Conservation (phyloP, 148 eudicot species). For the Amaranthus cruentus region DNA sequence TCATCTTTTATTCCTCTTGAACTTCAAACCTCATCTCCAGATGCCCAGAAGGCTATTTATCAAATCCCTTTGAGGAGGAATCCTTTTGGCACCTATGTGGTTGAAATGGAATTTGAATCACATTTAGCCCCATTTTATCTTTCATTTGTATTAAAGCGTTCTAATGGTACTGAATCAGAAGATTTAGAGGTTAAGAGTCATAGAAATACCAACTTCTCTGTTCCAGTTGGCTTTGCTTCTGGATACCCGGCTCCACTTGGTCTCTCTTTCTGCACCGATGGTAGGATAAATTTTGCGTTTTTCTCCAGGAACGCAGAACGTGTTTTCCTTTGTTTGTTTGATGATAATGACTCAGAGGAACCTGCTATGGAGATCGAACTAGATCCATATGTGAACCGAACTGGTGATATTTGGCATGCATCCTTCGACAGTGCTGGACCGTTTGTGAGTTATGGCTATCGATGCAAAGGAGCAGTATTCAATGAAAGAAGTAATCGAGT, state of each 20-base stretch:
- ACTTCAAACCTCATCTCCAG: constrained; percentile 27
- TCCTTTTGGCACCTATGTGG: constrained; percentile 35
- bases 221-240: constrained; percentile 78
- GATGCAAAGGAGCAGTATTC: constrained; percentile 40
- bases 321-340: constrained; percentile 70
- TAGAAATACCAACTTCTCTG: constrained; percentile 52
- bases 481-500: constrained; percentile 30
- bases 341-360: constrained; percentile 35
- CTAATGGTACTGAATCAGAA: constrained; percentile 25
- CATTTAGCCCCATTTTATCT: constrained; percentile 75
- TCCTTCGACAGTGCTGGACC: constrained; percentile 40
- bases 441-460: constrained; percentile 74
- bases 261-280: constrained; percentile 51
- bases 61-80: constrained; percentile 51
- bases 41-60: constrained; percentile 20
- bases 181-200: constrained; percentile 47
- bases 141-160: constrained; percentile 51
- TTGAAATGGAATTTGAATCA: constrained; percentile 63
- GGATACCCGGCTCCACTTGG: constrained; percentile 85
- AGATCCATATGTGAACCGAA: constrained; percentile 81
- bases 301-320: constrained; percentile 60
- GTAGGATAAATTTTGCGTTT: constrained; percentile 68
- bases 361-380: constrained; percentile 86
- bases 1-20: constrained; percentile 61
- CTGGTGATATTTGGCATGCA: constrained; percentile 95